Conservation (phyloP, 257 asterid species). For the Nicotiana knightiana region DNA sequence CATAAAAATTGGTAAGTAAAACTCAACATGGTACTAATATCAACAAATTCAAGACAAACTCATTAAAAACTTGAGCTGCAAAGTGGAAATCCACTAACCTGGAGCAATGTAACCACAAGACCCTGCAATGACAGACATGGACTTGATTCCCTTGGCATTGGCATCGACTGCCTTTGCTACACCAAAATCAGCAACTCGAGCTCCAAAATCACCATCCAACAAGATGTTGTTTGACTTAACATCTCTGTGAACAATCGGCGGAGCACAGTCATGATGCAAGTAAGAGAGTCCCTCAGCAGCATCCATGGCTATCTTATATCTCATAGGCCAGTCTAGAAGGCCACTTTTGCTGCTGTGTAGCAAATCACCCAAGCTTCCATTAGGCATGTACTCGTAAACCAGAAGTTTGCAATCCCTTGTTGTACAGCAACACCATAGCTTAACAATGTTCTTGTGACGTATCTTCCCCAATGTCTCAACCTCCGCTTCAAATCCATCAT, state of each 20-base stretch:
- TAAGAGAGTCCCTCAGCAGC: conserved; percentile 93
- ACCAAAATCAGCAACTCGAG: conserved; percentile 92
- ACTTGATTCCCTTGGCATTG: conserved; percentile 49
- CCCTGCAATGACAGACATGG: conserved; percentile 98
- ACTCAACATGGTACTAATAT: not conserved
- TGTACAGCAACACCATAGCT: conserved; percentile 84
- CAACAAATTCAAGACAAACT: not conserved
- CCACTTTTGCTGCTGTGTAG: conserved; percentile 81
- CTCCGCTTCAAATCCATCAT: conserved; percentile 67
- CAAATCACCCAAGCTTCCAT: conserved; percentile 86
- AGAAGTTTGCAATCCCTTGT: conserved; percentile 74
- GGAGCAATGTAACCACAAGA: conserved; percentile 98
- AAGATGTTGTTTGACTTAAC: conserved; percentile 85
- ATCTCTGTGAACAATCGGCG: conserved; percentile 85
- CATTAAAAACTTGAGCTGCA: not conserved
- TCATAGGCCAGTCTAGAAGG: conserved; percentile 72
- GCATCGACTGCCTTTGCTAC: conserved; percentile 80
- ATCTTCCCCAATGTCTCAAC: conserved; percentile 87
- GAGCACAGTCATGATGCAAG: conserved; percentile 86
- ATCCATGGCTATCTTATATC: conserved; percentile 82
- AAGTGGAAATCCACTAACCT: conserved; percentile 34
- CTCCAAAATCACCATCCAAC: conserved; percentile 74
- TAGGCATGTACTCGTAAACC: conserved; percentile 96
- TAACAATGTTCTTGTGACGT: conserved; percentile 87
- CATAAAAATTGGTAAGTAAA: not conserved